These are phyloP conservation scores for Talaromyces borbonicus DNA, from an alignment of 495 filamentous ascomycete genomes.

Conservation along the genomic window DNA sequence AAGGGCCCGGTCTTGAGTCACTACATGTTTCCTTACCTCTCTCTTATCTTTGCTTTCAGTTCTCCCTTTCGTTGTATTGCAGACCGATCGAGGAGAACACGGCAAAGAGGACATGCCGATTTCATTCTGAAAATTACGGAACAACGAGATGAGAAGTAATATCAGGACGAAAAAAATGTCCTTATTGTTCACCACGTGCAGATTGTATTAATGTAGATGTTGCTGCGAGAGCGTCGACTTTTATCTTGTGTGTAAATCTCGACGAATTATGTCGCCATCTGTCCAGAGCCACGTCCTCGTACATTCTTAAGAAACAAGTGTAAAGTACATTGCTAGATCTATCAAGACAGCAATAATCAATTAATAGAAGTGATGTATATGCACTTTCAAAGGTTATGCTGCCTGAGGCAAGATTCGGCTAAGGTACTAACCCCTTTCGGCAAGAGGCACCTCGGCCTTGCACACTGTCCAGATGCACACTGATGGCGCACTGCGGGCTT, in stretches of 20 bases:
- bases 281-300: too few relatives aligned
- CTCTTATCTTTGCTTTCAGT: too few relatives aligned
- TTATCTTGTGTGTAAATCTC: too few relatives aligned
- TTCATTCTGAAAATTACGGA: conserved; percentile 9
- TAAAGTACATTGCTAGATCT: background rate
- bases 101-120: conserved; percentile 8
- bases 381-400: conserved; percentile 5
- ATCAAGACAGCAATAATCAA: background rate
- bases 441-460: conserved; percentile 15
- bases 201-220: conserved; percentile 15
- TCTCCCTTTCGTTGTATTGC: conserved; percentile 4
- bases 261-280: too few relatives aligned
- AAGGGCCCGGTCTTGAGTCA: conserved; percentile 5
- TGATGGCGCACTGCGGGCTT: conserved; percentile 28
- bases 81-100: conserved; percentile 4
- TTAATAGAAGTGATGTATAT: background rate
- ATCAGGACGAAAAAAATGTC: conserved; percentile 11
- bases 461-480: conserved; percentile 23
- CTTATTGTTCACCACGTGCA: conserved; percentile 8
- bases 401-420: conserved; percentile 31
- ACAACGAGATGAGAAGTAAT: conserved; percentile 10
- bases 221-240: too few relatives aligned
- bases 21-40: conserved; percentile 5
- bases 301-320: too few relatives aligned
- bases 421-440: conserved; percentile 45